These are phyloP conservation scores for Schizophyllum commune DNA, from an alignment of 1,284 basidiomycete genomes.

Conservation along the genomic window DNA sequence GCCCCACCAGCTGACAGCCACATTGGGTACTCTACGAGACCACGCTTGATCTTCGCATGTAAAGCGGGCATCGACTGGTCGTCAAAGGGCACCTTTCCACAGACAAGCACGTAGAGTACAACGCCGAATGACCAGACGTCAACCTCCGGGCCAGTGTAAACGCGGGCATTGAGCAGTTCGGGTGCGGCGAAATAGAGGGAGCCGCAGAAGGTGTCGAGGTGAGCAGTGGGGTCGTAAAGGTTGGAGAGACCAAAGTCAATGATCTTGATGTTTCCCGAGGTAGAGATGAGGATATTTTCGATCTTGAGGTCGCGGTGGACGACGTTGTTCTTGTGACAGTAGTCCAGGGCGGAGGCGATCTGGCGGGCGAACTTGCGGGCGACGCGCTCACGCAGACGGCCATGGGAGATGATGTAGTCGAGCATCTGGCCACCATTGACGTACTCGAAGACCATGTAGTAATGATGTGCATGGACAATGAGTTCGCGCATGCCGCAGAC, in stretches of 20 bases:
- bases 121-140: slow-evolving; percentile 99
- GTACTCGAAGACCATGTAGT: slow-evolving; percentile 99
- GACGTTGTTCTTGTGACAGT: slow-evolving; percentile 96
- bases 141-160: slow-evolving; percentile 96
- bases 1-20: slow-evolving; percentile 87
- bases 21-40: slow-evolving; percentile 93
- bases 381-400: slow-evolving; percentile 89
- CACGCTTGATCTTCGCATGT: slow-evolving; percentile 98
- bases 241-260: slow-evolving; percentile 99
- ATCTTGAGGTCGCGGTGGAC: slow-evolving; percentile 99
- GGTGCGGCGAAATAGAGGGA: slow-evolving; percentile 98
- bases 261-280: slow-evolving; percentile 98
- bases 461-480: slow-evolving; percentile 92
- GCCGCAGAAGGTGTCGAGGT: slow-evolving; percentile 94
- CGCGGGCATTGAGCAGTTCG: slow-evolving; percentile 92
- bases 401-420: slow-evolving; percentile 99
- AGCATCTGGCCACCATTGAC: slow-evolving; percentile 99
- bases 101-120: slow-evolving; percentile 94
- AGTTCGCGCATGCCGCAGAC: slow-evolving; percentile 99
- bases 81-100: slow-evolving; percentile 98
- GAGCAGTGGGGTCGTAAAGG: slow-evolving; percentile 79
- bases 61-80: slow-evolving; percentile 99
- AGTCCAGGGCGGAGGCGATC: slow-evolving; percentile 92
- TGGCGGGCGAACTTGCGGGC: slow-evolving; percentile 96
- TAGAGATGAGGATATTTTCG: slow-evolving; percentile 98